These are phyloP conservation scores for Cystobasidiopsis lactophilus DNA, from an alignment of 768 basidiomycete species.

Conservation along the genomic window DNA sequence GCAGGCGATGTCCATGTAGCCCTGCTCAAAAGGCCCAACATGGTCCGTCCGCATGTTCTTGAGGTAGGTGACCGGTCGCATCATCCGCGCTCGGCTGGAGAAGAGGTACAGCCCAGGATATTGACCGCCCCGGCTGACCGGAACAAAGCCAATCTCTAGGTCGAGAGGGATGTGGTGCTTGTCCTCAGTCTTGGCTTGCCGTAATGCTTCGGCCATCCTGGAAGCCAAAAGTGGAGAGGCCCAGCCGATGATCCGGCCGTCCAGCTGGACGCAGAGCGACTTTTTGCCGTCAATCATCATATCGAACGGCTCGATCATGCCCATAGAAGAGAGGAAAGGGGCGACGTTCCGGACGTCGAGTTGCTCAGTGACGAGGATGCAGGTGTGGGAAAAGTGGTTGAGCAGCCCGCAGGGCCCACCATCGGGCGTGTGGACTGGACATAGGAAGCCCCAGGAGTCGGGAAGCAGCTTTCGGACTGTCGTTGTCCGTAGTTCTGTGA, in stretches of 20 bases:
- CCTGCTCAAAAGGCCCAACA: conserved; percentile 91
- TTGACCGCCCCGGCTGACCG: conserved; percentile 72
- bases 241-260: conserved; percentile 88
- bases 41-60: conserved; percentile 67
- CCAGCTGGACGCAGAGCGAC: conserved; percentile 78
- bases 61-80: conserved; percentile 87
- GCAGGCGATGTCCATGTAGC: conserved; percentile 95
- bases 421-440: conserved; percentile 97
- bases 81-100: conserved; percentile 69
- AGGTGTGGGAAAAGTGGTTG: conserved; percentile 84
- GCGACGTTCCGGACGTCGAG: conserved; percentile 49
- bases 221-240: conserved; percentile 49
- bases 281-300: conserved; percentile 55
- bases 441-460: conserved; percentile 97
- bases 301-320: conserved; percentile 80
- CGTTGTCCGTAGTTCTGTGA: conserved; percentile 93
- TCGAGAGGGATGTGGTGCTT: conserved; percentile 64
- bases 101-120: conserved; percentile 93
- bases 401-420: conserved; percentile 92
- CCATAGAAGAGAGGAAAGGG: conserved; percentile 54
- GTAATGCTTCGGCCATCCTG: conserved; percentile 60
- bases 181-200: conserved; percentile 86
- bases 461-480: conserved; percentile 87
- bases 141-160: conserved; percentile 81
- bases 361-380: conserved; percentile 63